phyloP scores from a whole-genome alignment of 805 yeast species.

The Candida manassasensis region DNA sequence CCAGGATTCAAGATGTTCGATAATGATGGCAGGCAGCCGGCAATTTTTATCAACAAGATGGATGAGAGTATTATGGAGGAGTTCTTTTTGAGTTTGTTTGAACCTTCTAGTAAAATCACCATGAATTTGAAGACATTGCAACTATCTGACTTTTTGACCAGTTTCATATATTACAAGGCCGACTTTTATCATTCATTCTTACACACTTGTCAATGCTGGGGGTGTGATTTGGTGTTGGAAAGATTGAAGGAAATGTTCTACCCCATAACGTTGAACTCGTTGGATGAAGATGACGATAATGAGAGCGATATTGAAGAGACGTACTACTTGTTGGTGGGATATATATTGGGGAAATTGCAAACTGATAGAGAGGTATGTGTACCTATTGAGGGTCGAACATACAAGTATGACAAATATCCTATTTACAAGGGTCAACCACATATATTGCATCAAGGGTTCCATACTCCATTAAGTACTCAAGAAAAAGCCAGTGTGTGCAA shows the following conservation, averaged over 20 bases:
- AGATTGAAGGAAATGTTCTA: slow-evolving; percentile 17
- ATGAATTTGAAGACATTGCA: slow-evolving; percentile 20
- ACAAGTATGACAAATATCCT: slow-evolving; percentile 22
- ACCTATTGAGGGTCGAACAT: slow-evolving; percentile 25
- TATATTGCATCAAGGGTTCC: slow-evolving; percentile 29
- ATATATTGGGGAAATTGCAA: slow-evolving; percentile 29
- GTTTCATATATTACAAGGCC: slow-evolving; percentile 34
- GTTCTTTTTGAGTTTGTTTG: slow-evolving; percentile 25
- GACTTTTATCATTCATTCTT: slow-evolving; percentile 29
- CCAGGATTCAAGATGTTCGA: slow-evolving; percentile 36
- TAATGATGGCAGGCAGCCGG: slow-evolving; percentile 25
- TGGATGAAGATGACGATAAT: slow-evolving; percentile 10
- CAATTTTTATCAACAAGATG: slow-evolving; percentile 24
- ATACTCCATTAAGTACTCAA: slow-evolving; percentile 8
- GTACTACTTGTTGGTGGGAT: slow-evolving; percentile 28
- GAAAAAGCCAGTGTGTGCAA: slow-evolving; percentile 11
- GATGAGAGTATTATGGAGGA: slow-evolving; percentile 33
- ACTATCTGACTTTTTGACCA: slow-evolving; percentile 32
- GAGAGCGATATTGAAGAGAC: slow-evolving; percentile 23
- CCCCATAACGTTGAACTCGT: slow-evolving; percentile 13
- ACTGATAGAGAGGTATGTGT: slow-evolving; percentile 33
- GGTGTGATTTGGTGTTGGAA: slow-evolving; percentile 27
- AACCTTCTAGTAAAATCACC: slow-evolving; percentile 3
- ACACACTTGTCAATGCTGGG: slow-evolving; percentile 35
- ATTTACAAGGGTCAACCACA: slow-evolving; percentile 33